Base-by-base conservation (phyloP, 192 early-diverging fungal genomes). In the Coemansia sp. region DNA sequence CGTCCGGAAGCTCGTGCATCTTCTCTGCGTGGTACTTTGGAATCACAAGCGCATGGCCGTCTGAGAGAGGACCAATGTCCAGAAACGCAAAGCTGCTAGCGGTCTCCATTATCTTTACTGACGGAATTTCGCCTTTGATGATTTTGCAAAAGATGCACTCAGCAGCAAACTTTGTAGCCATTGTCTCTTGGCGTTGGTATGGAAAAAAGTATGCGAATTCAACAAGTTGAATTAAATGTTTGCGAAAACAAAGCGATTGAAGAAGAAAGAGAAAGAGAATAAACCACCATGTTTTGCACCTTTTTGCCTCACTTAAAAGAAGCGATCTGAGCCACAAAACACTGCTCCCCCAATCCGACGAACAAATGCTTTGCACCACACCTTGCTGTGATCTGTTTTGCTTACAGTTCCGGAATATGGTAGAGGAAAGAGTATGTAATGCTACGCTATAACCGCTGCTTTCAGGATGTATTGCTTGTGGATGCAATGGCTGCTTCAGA, bases 131-230 rank as follows among this genome's bases (percentile, higher is more conserved):
- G 48, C 92, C 89, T 75, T 79, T 81, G 62, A 89, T 76, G 61
- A 98, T 95, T 79, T 91, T 93, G 84, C 95, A 98, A 64, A 98
- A 98, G 60, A 96, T 68, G 81, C 95, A 98, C 7, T 69, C 70
- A 11, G 66, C 76, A 54, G 57, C 67, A 36, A 73, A 61, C 62
- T 77, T 77, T 31, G 61, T 42, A 1, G 68, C 68, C 74, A 77
- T 77, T 6, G 45, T 48, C 13, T 5, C 25, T 44, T 50, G 14
- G 42, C 34, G 45, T 29, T 22, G 7, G 34, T 42, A 50, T n/a
- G 23, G 25, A 3, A 25, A 9, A 48, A 48, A 47, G 4, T 11
- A 15, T 4, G 23, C 9, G 6, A 9, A 48, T 25, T 36, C 14
- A 50, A 6, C 17, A 30, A 28, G 31, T 4, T 14, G 7, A 41